Conservation (phyloP, 768 basidiomycete species). For the Agaricus subrufescens region DNA sequence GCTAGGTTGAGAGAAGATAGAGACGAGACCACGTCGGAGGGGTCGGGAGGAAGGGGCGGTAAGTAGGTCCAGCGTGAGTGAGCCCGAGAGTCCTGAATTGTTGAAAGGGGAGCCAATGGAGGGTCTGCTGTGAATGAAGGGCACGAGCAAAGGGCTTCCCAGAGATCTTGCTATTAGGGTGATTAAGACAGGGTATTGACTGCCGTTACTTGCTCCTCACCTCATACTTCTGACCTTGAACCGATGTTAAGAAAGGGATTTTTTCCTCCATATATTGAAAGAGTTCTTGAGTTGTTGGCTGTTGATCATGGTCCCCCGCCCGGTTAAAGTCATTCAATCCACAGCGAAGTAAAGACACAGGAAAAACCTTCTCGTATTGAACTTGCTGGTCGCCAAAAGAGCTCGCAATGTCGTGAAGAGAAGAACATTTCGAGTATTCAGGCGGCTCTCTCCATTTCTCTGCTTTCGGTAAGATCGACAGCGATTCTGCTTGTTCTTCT, state of each 20-base stretch:
- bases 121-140: conserved; percentile 44
- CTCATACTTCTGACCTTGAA: conserved; percentile 49
- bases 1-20: conserved; percentile 28
- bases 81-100: conserved; percentile 15
- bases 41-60: conserved; percentile 24
- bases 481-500: conserved; percentile 48
- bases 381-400: conserved; percentile 22
- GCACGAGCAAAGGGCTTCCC: conserved; percentile 53
- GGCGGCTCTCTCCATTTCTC: conserved; percentile 44
- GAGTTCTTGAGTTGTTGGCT: conserved; percentile 53
- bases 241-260: conserved; percentile 52
- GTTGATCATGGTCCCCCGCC: conserved; percentile 27
- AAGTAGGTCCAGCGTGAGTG: conserved; percentile 35
- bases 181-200: background rate
- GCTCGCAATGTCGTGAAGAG: conserved; percentile 38
- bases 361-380: conserved; percentile 33
- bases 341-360: conserved; percentile 58
- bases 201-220: conserved; percentile 28
- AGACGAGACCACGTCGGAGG: conserved; percentile 34
- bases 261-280: conserved; percentile 54
- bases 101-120: conserved; percentile 14
- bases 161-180: conserved; percentile 41
- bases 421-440: conserved; percentile 38
- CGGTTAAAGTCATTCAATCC: conserved; percentile 46
- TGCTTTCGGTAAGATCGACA: conserved; percentile 53